Evolutionary conservation across 495 filamentous ascomycete species (phyloP).

Genomic region (Amniculicola lignicola): DNA sequence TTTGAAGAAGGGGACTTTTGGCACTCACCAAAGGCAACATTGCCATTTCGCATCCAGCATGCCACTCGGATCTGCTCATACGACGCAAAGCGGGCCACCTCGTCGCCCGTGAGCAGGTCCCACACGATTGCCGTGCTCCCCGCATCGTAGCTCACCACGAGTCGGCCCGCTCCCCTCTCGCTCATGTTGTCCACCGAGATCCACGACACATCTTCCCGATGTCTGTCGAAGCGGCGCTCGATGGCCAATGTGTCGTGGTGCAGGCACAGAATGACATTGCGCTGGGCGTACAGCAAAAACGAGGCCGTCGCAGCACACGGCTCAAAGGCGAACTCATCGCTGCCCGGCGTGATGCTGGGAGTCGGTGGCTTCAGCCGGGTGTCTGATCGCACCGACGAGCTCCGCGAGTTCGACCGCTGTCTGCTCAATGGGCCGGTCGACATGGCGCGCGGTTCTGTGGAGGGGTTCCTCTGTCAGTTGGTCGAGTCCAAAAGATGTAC

Average conservation of each 20-base stretch:
- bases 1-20: neutral
- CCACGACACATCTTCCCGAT: conserved; percentile 76
- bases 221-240: conserved; percentile 80
- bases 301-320: conserved; percentile 84
- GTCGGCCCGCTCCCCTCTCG: conserved; percentile 75
- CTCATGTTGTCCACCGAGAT: conserved; percentile 90
- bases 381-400: conserved; percentile 50
- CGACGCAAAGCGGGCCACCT: conserved; percentile 82
- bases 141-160: conserved; percentile 90
- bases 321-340: conserved; percentile 62
- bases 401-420: conserved; percentile 59
- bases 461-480: conserved; percentile 20
- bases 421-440: conserved; percentile 26
- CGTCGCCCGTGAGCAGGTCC: conserved; percentile 90
- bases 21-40: conserved; percentile 88
- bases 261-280: conserved; percentile 70
- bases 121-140: conserved; percentile 93
- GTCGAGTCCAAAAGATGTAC: conserved; percentile 3
- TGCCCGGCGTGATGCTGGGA: conserved; percentile 52
- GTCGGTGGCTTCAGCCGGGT: conserved; percentile 44
- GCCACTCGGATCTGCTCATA: conserved; percentile 84
- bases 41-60: conserved; percentile 95
- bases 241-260: conserved; percentile 90
- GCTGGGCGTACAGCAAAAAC: conserved; percentile 82
- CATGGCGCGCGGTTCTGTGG: conserved; percentile 28